Evolutionary conservation across 371 early-diverging fungal species (phyloP), one percentile per base, ranked within the genome.

Genomic region (Phascolomyces articulosus): DNA sequence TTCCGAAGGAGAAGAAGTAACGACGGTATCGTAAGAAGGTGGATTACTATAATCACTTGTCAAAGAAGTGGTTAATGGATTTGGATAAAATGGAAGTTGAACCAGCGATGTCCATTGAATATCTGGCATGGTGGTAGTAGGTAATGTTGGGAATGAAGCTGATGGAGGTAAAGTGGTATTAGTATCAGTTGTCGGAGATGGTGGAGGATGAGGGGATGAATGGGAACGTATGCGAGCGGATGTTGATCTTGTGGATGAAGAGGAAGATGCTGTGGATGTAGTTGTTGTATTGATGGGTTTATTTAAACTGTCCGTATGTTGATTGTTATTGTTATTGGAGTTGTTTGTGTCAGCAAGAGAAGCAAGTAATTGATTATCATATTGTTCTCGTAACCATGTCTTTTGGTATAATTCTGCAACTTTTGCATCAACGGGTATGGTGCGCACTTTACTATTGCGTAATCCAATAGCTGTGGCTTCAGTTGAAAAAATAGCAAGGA

Each of bases 1-100:
- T 15, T 60, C 71, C 23, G 60, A 62, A 18, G 71, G 67, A 1
- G 72, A 34, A 10, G 69, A 63, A 3, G 69, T 65, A 20, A 79
- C 62, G 7, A 82, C 82, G 2, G 79, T 73, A 16, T 73, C 49
- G 51, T 82, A 82, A 26, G 79, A 69, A 0, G 82, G 82, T 21
- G 82, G 82, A 20, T 72, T 73, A 0, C 75, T 72, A 27, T 70
- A 82, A 10, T 77, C 72, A 3, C 70, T 73, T 0, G 79, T 82
- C 4, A 82, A 62, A 0, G 72, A 71, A 3, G 70, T 74, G 1
- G 74, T 66, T 3, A 82, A 58, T n/a, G 55, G 34, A 28, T 74
- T 74, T 11, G 82, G 82, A 54, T 77, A 79, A 58, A 79, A 82
- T 0, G 82, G 82, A 0, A 82, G 65, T 29, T 82, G 82, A 13